Evolutionary conservation across 768 basidiomycete genomes (phyloP).

Genomic region (Boletus tylopilopsis): DNA sequence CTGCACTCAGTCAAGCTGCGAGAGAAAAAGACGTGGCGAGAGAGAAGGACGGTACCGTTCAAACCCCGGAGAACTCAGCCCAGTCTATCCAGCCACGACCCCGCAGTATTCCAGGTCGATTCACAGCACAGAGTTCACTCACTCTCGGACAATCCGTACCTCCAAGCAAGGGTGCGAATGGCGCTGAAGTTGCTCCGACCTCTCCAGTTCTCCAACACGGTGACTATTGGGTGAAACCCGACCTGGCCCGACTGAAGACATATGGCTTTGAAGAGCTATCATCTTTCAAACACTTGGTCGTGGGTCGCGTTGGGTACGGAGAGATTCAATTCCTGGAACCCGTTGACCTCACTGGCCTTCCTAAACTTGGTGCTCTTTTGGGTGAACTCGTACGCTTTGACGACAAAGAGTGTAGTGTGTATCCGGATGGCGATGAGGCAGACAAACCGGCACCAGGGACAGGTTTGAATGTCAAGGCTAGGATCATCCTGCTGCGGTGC

Average conservation of each 20-base stretch:
- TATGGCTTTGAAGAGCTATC: slow-evolving; percentile 71
- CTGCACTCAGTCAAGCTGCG: slow-evolving; percentile 68
- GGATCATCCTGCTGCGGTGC: slow-evolving; percentile 71
- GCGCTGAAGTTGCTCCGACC: slow-evolving; percentile 16
- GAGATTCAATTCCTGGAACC: slow-evolving; percentile 78
- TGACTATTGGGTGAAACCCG: slow-evolving; percentile 89
- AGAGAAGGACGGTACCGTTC: slow-evolving; percentile 31
- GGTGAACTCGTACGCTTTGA: slow-evolving; percentile 88
- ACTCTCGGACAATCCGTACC: slow-evolving; percentile 28
- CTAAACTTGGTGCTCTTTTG: slow-evolving; percentile 74
- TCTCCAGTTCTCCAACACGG: slow-evolving; percentile 64
- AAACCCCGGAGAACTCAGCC: slow-evolving; percentile 12
- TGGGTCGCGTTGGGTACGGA: slow-evolving; percentile 91
- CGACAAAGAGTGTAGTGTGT: slow-evolving; percentile 90
- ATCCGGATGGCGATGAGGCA: slow-evolving; percentile 83
- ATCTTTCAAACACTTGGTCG: slow-evolving; percentile 70
- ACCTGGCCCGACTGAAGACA: slow-evolving; percentile 65
- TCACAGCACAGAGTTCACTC: slow-evolving; percentile 35
- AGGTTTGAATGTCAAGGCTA: slow-evolving; percentile 87
- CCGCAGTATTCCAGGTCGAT: slow-evolving; percentile 40
- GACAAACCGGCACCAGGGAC: slow-evolving; percentile 81
- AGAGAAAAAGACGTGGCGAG: slow-evolving; percentile 65
- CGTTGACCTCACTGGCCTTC: slow-evolving; percentile 82
- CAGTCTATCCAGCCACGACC: slow-evolving; percentile 34
- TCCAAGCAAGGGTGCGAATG: slow-evolving; percentile 27